Base-by-base conservation (phyloP, 2,329 filamentous ascomycete genomes). In the Neocatenulostroma microsporum region DNA sequence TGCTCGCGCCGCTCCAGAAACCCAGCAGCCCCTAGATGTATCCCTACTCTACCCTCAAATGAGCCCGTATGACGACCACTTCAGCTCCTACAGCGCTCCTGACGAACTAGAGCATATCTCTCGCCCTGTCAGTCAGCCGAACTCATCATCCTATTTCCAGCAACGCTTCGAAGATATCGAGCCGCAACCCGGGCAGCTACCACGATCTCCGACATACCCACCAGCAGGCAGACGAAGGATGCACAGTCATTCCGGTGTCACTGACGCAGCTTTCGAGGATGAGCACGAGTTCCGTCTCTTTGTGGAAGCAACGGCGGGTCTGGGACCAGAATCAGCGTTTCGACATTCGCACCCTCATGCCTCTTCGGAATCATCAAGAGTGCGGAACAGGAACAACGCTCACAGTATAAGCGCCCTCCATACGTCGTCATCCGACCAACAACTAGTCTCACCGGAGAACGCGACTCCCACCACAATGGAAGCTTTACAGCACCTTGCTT, bases 251-350 rank as follows among this genome's bases (percentile, higher is more conserved):
- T 40, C 25, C 3, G 41, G 39, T 25, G 34, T 37, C 1, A 35
- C 32, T 14, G 54, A 55, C 19, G 45, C 44, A 3, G 47, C 50
- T 4, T 55, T 57, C 39, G 45, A 43, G 5, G 47, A 54, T 31
- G 48, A 51, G 28, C 45, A 51, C 29, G 55, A 58, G 20, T 53
- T 56, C 34, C 45, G 47, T 17, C 37, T 58, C 3, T 58, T 58
- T 30, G 55, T 51, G 4, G 48, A 55, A 30, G 56, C 56, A 10
- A 58, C 55, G 4, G 51, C 50, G 10, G 56, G 56, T 11, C 41
- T 58, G 11, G 53, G 45, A 8, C 50, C 51, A 7, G 48, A 53
- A 21, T 36, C 40, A 30, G 36, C 46, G 5, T 44, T 43, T 14
- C 30, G 41, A 34, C 17, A 25, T 14, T 35, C 38, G 8, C n/a